Conservation (phyloP, 352 stramenopile species). For the Pythium dissotocum region DNA sequence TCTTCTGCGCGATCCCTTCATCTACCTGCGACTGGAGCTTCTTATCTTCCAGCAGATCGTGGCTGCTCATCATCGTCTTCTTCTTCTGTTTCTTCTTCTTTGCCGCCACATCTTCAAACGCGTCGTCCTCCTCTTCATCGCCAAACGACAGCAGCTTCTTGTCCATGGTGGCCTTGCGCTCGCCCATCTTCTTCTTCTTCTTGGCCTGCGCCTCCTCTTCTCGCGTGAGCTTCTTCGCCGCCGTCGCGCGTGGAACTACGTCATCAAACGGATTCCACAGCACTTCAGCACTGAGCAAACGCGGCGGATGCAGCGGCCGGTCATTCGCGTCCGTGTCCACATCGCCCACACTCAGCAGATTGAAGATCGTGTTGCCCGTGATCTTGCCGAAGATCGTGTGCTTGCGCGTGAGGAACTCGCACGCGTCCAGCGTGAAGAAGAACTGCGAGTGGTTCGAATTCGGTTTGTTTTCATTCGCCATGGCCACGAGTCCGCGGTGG, state of each 20-base stretch:
- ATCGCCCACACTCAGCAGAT: slow-evolving; percentile 92
- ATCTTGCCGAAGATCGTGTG: slow-evolving; percentile 95
- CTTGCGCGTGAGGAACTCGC: slow-evolving; percentile 94
- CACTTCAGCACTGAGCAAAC: slow-evolving; percentile 88
- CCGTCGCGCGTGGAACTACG: slow-evolving; percentile 80
- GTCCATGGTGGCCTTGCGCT: slow-evolving; percentile 92
- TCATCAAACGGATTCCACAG: slow-evolving; percentile 95
- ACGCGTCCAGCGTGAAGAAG: slow-evolving; percentile 97
- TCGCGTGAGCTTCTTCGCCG: slow-evolving; percentile 22
- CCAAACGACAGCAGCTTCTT: slow-evolving; percentile 96
- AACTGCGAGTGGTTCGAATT: slow-evolving; percentile 95
- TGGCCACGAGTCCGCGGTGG: slow-evolving; percentile 94
- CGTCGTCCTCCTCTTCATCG: slow-evolving; percentile 82
- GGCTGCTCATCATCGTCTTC: slow-evolving; percentile 70
- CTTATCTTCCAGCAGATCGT: slow-evolving; percentile 64
- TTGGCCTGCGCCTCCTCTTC: slow-evolving; percentile 29
- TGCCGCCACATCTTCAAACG: slow-evolving; percentile 41
- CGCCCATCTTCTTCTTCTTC: slow-evolving; percentile 60
- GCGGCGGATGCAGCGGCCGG: slow-evolving; percentile 72
- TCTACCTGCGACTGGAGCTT: slow-evolving; percentile 71
- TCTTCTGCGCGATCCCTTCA: slow-evolving; percentile 50
- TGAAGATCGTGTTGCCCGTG: slow-evolving; percentile 97
- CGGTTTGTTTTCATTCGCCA: slow-evolving; percentile 89
- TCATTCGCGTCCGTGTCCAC: slow-evolving; percentile 86
- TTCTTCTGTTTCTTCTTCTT: slow-evolving; percentile 58